These are phyloP conservation scores for Pistacia vera DNA, from an alignment of 345 rosid species.

Conservation along the genomic window DNA sequence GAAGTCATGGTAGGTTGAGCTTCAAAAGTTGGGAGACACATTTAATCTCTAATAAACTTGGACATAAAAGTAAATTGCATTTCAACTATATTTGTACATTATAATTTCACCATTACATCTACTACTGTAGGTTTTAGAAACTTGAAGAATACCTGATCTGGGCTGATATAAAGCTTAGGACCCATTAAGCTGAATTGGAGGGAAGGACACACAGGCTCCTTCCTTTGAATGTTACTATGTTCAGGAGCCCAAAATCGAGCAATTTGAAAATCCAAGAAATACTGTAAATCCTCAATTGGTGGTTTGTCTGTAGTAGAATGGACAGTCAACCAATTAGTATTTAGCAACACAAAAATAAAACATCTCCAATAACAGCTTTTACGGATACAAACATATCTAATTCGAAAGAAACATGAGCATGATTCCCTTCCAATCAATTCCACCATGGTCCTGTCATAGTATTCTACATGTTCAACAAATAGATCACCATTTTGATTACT, in stretches of 20 bases:
- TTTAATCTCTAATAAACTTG: not conserved
- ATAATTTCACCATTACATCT: conserved; percentile 9
- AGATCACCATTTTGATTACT: not conserved
- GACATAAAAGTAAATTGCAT: not conserved
- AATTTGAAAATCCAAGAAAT: conserved; percentile 93
- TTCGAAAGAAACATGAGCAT: not conserved
- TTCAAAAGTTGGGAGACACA: not conserved
- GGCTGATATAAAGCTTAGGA: conserved; percentile 92
- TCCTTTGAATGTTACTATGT: conserved; percentile 81
- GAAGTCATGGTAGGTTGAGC: not conserved
- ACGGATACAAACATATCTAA: not conserved
- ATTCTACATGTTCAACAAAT: conserved; percentile 9
- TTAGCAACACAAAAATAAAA: not conserved
- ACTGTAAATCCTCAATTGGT: conserved; percentile 93
- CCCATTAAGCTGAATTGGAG: conserved; percentile 99
- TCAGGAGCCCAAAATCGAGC: conserved; percentile 94
- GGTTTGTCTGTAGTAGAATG: conserved; percentile 70
- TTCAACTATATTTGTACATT: not conserved
- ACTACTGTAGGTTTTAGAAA: not conserved
- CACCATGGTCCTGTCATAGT: not conserved
- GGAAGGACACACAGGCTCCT: conserved; percentile 85
- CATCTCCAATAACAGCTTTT: not conserved
- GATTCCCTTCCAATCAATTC: not conserved
- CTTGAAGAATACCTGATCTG: conserved; percentile 69
- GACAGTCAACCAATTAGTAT: conserved; percentile 16